These are phyloP conservation scores for Trifolium fragiferum DNA, from an alignment of 306 rosid genomes.

Conservation along the genomic window DNA sequence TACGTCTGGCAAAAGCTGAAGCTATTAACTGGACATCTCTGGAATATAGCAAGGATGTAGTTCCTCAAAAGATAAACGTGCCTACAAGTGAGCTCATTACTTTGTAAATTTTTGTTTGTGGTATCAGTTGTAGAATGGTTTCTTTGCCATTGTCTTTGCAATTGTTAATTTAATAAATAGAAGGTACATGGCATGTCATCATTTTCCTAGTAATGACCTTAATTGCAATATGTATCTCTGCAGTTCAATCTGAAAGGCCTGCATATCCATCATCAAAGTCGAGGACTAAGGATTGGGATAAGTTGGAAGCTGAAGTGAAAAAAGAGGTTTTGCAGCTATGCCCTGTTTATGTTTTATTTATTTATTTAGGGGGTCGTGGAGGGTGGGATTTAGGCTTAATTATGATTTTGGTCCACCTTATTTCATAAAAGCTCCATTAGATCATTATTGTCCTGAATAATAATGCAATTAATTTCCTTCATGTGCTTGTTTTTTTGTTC, in stretches of 20 bases:
- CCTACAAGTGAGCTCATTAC: conserved; percentile 50
- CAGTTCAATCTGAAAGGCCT: conserved; percentile 71
- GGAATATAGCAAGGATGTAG: conserved; percentile 65
- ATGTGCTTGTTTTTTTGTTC: not conserved
- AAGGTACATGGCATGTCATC: conserved; percentile 20
- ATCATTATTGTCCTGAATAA: conserved; percentile 1
- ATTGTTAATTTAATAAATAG: conserved; percentile 16
- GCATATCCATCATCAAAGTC: conserved; percentile 86
- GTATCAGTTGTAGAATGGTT: conserved; percentile 5
- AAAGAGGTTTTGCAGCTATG: conserved; percentile 65
- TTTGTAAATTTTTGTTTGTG: conserved; percentile 10
- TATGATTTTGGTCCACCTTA: not conserved
- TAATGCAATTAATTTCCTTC: conserved; percentile 12
- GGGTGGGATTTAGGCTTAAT: not conserved
- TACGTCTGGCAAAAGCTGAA: conserved; percentile 86
- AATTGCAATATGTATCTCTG: conserved; percentile 5
- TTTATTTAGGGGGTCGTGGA: not conserved
- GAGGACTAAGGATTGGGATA: conserved; percentile 79
- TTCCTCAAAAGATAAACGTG: conserved; percentile 48
- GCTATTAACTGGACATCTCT: conserved; percentile 68
- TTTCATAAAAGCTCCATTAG: conserved; percentile 32
- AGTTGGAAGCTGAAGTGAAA: conserved; percentile 86
- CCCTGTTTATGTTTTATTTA: not conserved
- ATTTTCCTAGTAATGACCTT: conserved; percentile 31
- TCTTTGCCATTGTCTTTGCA: not conserved